phyloP scores from a whole-genome alignment of 805 yeast species.

The Candida arabinofermentans region DNA sequence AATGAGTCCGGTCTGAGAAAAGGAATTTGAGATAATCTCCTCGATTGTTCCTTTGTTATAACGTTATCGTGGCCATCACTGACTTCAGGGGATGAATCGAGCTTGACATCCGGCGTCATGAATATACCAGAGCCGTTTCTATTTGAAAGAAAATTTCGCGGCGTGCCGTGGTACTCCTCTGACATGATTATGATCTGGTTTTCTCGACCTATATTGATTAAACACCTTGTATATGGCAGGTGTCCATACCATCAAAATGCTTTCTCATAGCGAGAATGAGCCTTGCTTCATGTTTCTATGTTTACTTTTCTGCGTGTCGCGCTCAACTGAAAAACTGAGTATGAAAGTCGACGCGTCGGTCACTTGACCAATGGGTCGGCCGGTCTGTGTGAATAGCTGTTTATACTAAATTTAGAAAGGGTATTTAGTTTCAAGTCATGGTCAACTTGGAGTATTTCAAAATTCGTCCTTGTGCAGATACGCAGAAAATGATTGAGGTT shows the following conservation, averaged over 20 bases:
- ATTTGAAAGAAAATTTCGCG: background rate
- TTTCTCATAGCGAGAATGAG: no score
- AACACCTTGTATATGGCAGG: no score
- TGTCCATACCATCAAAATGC: no score
- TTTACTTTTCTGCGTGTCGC: no score
- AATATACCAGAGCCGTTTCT: background rate
- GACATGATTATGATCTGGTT: background rate
- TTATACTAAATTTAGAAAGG: no score
- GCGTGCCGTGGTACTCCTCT: background rate
- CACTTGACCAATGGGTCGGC: no score
- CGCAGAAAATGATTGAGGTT: conserved; percentile 58
- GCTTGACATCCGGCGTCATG: background rate
- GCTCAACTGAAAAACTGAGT: no score
- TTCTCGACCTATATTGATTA: background rate
- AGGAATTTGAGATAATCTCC: conserved; percentile 9
- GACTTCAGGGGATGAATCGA: background rate
- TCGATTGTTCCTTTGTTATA: background rate
- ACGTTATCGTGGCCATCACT: background rate
- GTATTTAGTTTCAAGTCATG: no score
- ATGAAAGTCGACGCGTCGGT: no score
- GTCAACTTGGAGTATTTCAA: no score
- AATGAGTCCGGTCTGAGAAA: conserved; percentile 17
- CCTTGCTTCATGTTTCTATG: no score
- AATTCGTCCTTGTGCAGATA: background rate
- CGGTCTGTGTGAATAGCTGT: no score